Conservation (phyloP, 306 rosid genomes). For the Fragaria nilgerrensis region DNA sequence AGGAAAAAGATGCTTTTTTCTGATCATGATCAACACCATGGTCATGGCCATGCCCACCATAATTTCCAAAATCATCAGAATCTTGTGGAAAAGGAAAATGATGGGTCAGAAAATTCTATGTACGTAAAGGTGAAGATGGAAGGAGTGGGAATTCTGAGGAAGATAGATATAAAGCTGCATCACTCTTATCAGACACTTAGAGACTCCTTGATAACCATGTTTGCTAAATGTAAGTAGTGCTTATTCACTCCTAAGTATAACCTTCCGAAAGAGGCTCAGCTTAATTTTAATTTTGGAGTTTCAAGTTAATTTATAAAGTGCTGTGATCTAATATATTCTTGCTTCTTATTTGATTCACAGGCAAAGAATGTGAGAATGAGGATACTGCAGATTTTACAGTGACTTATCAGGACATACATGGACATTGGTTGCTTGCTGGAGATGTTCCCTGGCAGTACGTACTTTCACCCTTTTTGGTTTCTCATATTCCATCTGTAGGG, state of each 20-base stretch:
- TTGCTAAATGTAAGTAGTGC: conserved; percentile 50
- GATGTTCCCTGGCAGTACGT: conserved; percentile 83
- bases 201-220: conserved; percentile 52
- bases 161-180: conserved; percentile 57
- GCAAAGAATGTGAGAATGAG: conserved; percentile 31
- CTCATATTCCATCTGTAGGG: conserved; percentile 4
- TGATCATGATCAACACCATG: not conserved
- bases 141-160: conserved; percentile 64
- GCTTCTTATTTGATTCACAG: conserved; percentile 29
- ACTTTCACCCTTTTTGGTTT: not conserved
- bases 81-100: conserved; percentile 24
- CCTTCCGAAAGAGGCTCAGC: not conserved
- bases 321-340: not conserved
- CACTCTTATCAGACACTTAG: conserved; percentile 54
- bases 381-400: conserved; percentile 37
- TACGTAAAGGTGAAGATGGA: conserved; percentile 87
- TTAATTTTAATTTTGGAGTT: no score
- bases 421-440: conserved; percentile 63
- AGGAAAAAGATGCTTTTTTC: conserved; percentile 50
- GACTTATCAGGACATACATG: conserved; percentile 60
- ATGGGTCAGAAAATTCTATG: conserved; percentile 32
- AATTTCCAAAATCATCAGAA: conserved; percentile 9
- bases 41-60: conserved; percentile 4
- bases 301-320: not conserved
- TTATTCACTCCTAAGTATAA: not conserved